Conservation (phyloP, 192 early-diverging fungal species). For the Dispira parvispora region DNA sequence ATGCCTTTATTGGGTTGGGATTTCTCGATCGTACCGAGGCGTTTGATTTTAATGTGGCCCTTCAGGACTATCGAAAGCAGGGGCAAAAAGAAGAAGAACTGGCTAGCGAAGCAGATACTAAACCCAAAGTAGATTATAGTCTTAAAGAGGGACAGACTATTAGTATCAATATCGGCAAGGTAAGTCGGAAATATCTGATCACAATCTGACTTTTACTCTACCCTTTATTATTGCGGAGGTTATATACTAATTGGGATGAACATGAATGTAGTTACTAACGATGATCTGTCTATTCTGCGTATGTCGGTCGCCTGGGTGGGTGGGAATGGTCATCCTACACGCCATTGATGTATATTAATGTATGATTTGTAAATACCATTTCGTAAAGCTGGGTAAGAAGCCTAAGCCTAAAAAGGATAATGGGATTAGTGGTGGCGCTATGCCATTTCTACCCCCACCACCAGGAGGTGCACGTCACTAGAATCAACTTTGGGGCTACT, state of each 20-base stretch:
- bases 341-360: neutral
- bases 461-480: neutral
- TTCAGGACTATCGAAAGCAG: slow-evolving; percentile 62
- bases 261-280: neutral
- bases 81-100: neutral
- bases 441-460: slow-evolving; percentile 5
- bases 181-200: slow-evolving; percentile 6
- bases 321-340: too few species aligned
- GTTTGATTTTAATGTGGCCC: slow-evolving; percentile 82
- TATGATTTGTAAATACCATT: neutral
- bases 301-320: too few species aligned
- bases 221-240: neutral
- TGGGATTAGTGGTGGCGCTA: neutral
- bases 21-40: slow-evolving; percentile 65
- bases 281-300: neutral
- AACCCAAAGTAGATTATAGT: slow-evolving; percentile 32
- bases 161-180: slow-evolving; percentile 30
- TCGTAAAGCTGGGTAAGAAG: neutral
- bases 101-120: neutral
- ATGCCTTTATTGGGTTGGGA: slow-evolving; percentile 74
- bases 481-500: too few species aligned
- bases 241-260: neutral
- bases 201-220: neutral
- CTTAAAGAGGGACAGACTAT: slow-evolving; percentile 42
- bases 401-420: neutral